Evolutionary conservation across 139 green algal species (phyloP).

Genomic region (Micractinium conductrix): DNA sequence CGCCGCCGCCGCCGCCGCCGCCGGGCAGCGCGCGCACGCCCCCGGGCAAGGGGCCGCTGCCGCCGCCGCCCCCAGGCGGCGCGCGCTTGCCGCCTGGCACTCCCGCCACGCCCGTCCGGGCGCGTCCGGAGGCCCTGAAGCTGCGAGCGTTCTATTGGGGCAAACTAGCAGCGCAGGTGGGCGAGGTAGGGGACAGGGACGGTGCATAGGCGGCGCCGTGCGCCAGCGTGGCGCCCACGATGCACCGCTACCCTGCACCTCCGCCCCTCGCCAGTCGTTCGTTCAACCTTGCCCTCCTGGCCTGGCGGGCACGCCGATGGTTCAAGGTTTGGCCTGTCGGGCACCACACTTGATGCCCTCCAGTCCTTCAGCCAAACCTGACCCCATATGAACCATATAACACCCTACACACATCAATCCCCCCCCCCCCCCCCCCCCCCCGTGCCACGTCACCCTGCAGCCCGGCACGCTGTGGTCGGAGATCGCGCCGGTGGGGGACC

Average conservation of each 20-base stretch:
- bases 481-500: slow-evolving; percentile 8
- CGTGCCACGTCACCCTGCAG: not conserved
- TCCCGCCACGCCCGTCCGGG: slow-evolving; percentile 5
- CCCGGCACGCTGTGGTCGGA: slow-evolving; percentile 54
- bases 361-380: too few species aligned
- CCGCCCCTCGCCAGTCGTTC: too few species aligned
- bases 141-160: slow-evolving; percentile 63
- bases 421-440: not conserved
- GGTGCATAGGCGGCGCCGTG: too few species aligned
- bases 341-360: too few species aligned
- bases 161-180: slow-evolving; percentile 31
- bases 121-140: slow-evolving; percentile 20
- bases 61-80: slow-evolving; percentile 5
- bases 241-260: too few species aligned
- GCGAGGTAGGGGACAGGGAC: too few species aligned
- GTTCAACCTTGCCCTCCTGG: too few species aligned
- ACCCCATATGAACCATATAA: too few species aligned
- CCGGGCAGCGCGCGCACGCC: not conserved
- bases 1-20: slow-evolving; percentile 5
- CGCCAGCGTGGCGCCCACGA: too few species aligned
- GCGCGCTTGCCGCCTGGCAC: not conserved
- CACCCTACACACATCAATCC: not conserved
- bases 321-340: too few species aligned
- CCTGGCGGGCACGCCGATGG: too few species aligned
- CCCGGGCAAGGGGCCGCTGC: not conserved